These are phyloP conservation scores for Cladosporium sphaerospermum DNA, from an alignment of 2,329 filamentous ascomycete species.

Conservation along the genomic window DNA sequence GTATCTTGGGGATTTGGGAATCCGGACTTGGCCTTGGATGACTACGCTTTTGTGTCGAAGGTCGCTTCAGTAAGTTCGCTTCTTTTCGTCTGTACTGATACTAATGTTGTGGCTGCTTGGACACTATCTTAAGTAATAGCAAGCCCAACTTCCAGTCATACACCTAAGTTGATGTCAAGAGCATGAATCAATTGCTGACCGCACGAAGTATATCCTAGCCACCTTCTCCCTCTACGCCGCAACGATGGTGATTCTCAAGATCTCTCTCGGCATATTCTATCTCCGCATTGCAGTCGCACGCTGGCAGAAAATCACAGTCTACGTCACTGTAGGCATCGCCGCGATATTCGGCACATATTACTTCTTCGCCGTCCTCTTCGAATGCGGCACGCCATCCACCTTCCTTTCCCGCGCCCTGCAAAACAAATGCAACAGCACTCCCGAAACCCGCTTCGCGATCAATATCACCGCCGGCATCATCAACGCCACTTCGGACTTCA, in stretches of 20 bases:
- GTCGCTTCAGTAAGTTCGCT: neutral
- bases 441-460: constrained; percentile 15
- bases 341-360: constrained; percentile 32
- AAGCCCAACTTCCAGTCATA: too few species aligned
- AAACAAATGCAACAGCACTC: constrained; percentile 17
- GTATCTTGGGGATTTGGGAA: constrained; percentile 3
- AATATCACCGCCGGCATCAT: constrained; percentile 25
- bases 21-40: neutral
- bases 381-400: constrained; percentile 25
- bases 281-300: constrained; percentile 35
- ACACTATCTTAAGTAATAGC: neutral
- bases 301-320: constrained; percentile 33
- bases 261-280: constrained; percentile 41
- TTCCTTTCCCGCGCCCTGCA: constrained; percentile 18
- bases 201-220: constrained; percentile 21
- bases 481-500: constrained; percentile 33
- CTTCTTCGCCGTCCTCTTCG: constrained; percentile 25
- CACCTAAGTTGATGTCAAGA: neutral
- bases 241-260: constrained; percentile 38
- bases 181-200: constrained; percentile 3
- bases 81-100: neutral
- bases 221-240: constrained; percentile 35
- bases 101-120: too few species aligned
- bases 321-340: constrained; percentile 22
- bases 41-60: neutral